These are phyloP conservation scores for Fusarium begoniae DNA, from an alignment of 2,329 filamentous ascomycete species.

Conservation along the genomic window DNA sequence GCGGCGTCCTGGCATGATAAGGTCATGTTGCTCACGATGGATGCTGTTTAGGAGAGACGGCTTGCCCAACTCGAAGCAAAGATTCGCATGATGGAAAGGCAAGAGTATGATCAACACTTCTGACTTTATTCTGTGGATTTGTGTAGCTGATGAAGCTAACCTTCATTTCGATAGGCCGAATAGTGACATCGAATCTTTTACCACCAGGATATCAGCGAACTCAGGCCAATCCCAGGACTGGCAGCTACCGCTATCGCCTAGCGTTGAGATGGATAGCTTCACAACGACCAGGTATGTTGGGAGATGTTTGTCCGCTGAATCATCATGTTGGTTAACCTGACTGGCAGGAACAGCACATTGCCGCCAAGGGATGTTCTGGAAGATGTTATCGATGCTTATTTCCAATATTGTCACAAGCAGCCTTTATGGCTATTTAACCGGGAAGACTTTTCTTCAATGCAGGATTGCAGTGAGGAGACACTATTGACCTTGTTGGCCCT, in stretches of 20 bases:
- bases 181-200: neutral
- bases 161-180: neutral
- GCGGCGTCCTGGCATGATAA: neutral
- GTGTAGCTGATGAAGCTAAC: too few relatives aligned
- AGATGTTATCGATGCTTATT: neutral
- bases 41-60: neutral
- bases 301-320: neutral
- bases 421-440: neutral
- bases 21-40: neutral
- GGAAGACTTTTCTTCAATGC: neutral
- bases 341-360: neutral
- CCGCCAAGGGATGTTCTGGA: neutral
- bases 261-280: neutral
- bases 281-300: accelerated
- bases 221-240: neutral
- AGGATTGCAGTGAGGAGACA: neutral
- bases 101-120: neutral
- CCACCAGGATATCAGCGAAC: neutral
- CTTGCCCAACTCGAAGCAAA: neutral
- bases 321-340: neutral
- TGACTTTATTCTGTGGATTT: neutral
- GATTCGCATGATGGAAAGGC: neutral
- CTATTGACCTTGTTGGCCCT: neutral
- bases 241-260: neutral
- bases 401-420: neutral